Evolutionary conservation across 164 flowering plant genomes (phyloP).

Genomic region (Aristolochia fimbriata): DNA sequence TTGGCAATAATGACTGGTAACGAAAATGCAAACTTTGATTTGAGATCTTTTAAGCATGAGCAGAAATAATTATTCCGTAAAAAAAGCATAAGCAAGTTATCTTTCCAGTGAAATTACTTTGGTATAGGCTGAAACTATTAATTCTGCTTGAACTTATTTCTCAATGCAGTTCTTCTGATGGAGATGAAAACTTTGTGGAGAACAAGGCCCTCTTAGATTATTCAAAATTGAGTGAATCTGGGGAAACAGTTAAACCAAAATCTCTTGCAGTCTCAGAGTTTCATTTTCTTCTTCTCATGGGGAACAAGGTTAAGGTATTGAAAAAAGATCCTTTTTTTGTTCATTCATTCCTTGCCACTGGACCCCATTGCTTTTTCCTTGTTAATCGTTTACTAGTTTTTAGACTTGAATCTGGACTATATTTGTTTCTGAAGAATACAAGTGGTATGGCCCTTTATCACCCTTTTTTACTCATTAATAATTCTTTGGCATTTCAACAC

Average conservation of each 20-base stretch:
- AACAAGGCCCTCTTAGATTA: constrained; percentile 89
- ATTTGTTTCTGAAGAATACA: not conserved
- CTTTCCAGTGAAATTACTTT: not conserved
- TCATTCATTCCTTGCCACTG: too few species aligned
- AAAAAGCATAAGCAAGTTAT: not conserved
- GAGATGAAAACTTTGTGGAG: constrained; percentile 98
- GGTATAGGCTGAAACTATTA: not conserved
- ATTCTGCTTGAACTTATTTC: not conserved
- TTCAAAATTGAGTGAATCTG: constrained; percentile 62
- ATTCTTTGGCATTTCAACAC: constrained; percentile 2
- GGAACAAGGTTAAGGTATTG: constrained; percentile 88
- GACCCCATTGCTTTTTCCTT: not conserved
- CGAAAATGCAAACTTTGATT: too few species aligned
- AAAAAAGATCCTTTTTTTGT: too few species aligned
- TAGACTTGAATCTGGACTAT: not conserved
- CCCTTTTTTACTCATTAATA: not conserved
- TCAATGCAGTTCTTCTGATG: constrained; percentile 28
- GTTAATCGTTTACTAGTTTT: not conserved
- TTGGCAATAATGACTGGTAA: too few species aligned
- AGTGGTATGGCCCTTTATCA: not conserved
- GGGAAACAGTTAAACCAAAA: constrained; percentile 65
- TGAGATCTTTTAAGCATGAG: too few species aligned
- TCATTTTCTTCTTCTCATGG: constrained; percentile 90
- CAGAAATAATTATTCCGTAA: too few species aligned
- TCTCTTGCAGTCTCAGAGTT: constrained; percentile 88